Percentiles rank a stretch among this genome's conserved stretches.
Conservation (phyloP, 306 rosid species). For the Biancaea sappan region DNA sequence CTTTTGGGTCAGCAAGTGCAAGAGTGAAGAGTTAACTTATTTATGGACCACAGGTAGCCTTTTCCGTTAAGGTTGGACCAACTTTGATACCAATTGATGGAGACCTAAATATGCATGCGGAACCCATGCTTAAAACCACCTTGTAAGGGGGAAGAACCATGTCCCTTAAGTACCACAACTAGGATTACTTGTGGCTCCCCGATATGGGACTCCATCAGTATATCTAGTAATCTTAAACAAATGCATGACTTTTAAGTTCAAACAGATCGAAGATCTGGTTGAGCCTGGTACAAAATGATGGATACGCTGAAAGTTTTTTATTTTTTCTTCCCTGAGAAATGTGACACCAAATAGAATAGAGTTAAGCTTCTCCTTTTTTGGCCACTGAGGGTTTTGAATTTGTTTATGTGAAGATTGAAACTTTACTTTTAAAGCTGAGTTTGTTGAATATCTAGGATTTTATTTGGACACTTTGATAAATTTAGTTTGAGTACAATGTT, state of each 20-base stretch:
- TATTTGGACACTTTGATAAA: slow-evolving; percentile 19
- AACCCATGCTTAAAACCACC: no score
- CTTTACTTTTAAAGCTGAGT: slow-evolving; percentile 16
- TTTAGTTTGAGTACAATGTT: background rate
- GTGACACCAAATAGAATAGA: slow-evolving; percentile 8
- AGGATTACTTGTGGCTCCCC: no score
- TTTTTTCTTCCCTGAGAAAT: background rate
- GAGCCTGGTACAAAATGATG: background rate
- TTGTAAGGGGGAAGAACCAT: no score
- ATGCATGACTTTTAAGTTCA: background rate
- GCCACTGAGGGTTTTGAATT: slow-evolving; percentile 7
- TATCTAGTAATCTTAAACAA: background rate
- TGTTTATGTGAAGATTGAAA: slow-evolving; percentile 13
- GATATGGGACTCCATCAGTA: no score
- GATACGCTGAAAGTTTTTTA: background rate
- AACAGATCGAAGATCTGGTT: background rate
- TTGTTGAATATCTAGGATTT: slow-evolving; percentile 20
- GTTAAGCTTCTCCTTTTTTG: background rate
- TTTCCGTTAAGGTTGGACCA: no score
- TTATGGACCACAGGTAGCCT: no score
- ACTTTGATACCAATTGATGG: no score
- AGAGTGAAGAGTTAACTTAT: background rate
- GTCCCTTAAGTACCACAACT: no score
- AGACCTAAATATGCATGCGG: no score
- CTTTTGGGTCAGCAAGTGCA: background rate